Evolutionary conservation across 176 grass and related monocot genomes (phyloP).

Genomic region (Oropetium thomaeum): DNA sequence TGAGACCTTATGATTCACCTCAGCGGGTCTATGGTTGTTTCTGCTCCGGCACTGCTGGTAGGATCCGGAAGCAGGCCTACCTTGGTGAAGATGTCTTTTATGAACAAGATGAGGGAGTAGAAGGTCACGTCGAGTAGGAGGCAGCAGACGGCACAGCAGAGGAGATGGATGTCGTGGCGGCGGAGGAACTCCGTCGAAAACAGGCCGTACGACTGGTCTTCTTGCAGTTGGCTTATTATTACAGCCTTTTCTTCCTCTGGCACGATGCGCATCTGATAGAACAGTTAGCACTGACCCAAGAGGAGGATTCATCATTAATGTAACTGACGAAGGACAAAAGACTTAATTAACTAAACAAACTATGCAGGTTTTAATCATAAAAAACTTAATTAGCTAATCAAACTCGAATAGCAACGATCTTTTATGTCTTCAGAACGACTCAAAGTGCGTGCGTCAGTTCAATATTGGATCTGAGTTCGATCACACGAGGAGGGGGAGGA

Average conservation of each 20-base stretch:
- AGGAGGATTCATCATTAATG: too few relatives aligned
- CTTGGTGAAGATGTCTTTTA: background rate
- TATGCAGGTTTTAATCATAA: too few relatives aligned
- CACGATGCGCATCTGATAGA: conserved; percentile 20
- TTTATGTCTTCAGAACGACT: too few relatives aligned
- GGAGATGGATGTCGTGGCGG: background rate
- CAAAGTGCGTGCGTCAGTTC: too few relatives aligned
- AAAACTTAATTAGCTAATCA: too few relatives aligned
- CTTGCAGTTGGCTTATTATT: background rate
- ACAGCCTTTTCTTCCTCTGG: conserved; percentile 16
- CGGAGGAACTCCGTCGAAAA: background rate
- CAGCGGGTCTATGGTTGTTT: background rate
- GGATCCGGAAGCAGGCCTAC: background rate
- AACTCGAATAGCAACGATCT: too few relatives aligned
- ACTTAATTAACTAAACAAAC: too few relatives aligned
- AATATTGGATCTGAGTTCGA: too few relatives aligned
- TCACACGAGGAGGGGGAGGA: too few relatives aligned
- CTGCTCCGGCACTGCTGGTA: too few relatives aligned
- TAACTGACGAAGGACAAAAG: too few relatives aligned
- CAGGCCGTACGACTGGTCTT: background rate
- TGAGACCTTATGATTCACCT: background rate
- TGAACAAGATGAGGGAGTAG: conserved; percentile 17
- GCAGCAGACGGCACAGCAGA: background rate
- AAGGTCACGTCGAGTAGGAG: conserved; percentile 11
- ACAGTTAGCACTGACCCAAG: too few relatives aligned